These are phyloP conservation scores for Mycena albidolilacea DNA, from an alignment of 768 basidiomycete species.

Conservation along the genomic window DNA sequence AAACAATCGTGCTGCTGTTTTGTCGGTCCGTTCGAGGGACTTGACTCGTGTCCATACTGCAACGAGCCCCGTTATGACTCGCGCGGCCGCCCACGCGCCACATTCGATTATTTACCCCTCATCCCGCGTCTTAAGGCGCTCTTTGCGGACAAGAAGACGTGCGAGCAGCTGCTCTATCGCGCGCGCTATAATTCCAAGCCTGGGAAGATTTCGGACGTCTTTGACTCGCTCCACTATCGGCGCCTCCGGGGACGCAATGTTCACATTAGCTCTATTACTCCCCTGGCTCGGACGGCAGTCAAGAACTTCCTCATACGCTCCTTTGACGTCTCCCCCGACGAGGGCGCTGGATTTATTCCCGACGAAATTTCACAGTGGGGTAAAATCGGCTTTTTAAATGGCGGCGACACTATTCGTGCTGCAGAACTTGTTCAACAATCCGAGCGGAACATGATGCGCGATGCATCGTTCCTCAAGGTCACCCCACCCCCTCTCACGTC, in stretches of 20 bases:
- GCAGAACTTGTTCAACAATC: slow-evolving; percentile 8
- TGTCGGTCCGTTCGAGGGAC: slow-evolving; percentile 48
- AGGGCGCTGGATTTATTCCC: not conserved
- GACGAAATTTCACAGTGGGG: slow-evolving; percentile 23
- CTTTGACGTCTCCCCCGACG: not conserved
- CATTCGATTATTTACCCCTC: slow-evolving; percentile 57
- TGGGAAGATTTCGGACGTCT: slow-evolving; percentile 41
- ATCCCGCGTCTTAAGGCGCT: slow-evolving; percentile 52
- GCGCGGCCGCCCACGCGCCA: slow-evolving; percentile 42
- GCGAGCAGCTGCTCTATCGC: slow-evolving; percentile 48
- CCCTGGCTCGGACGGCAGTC: not conserved
- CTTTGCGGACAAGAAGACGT: slow-evolving; percentile 39
- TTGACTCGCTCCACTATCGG: slow-evolving; percentile 51
- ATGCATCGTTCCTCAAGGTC: slow-evolving; percentile 32
- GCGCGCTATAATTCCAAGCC: slow-evolving; percentile 6
- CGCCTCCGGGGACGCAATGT: slow-evolving; percentile 43
- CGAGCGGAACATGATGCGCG: slow-evolving; percentile 12
- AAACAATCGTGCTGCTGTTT: slow-evolving; percentile 57
- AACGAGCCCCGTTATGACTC: slow-evolving; percentile 42
- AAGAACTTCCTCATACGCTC: slow-evolving; percentile 11
- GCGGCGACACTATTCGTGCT: slow-evolving; percentile 27
- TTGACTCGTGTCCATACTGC: slow-evolving; percentile 56
- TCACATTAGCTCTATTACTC: slow-evolving; percentile 25
- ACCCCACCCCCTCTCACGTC: not conserved
- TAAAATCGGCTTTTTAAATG: slow-evolving; percentile 19